Evolutionary conservation across 106 monocot genomes (phyloP).

Genomic region (Acanthochlamys bracteata): DNA sequence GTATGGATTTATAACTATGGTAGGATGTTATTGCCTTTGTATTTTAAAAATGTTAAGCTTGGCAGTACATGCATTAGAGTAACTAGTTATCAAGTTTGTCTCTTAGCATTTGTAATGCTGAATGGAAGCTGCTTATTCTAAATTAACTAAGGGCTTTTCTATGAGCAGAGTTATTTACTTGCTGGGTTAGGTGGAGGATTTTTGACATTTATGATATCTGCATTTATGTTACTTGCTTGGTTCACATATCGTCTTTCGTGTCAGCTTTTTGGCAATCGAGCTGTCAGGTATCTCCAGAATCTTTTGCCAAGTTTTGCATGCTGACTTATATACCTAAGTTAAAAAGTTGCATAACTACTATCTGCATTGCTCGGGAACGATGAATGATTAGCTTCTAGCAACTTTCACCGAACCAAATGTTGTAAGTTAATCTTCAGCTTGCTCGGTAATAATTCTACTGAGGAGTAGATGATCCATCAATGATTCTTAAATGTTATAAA

Average conservation of each 20-base stretch:
- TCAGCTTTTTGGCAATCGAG: constrained; percentile 50
- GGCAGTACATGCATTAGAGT: neutral
- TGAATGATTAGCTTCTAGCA: too few species aligned
- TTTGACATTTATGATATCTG: constrained; percentile 61
- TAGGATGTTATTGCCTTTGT: constrained; percentile 18
- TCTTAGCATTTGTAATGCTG: too few species aligned
- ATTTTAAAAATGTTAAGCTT: too few species aligned
- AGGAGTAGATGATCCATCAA: too few species aligned
- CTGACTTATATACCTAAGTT: neutral
- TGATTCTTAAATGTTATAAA: too few species aligned
- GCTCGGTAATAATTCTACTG: too few species aligned
- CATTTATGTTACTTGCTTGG: constrained; percentile 74
- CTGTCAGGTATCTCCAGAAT: constrained; percentile 38
- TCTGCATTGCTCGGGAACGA: too few species aligned
- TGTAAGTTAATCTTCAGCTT: too few species aligned
- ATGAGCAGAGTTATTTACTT: constrained; percentile 57
- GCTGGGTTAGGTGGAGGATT: constrained; percentile 78
- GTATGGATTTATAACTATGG: constrained; percentile 64
- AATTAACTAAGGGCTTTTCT: neutral
- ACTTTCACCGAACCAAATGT: too few species aligned
- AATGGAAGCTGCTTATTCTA: too few species aligned
- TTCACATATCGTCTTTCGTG: constrained; percentile 29
- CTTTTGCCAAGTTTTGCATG: neutral
- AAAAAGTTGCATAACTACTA: neutral
- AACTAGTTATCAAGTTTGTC: too few species aligned